Base-by-base conservation (phyloP, 1,139 yeast genomes). In the Pichiaceae sp. region DNA sequence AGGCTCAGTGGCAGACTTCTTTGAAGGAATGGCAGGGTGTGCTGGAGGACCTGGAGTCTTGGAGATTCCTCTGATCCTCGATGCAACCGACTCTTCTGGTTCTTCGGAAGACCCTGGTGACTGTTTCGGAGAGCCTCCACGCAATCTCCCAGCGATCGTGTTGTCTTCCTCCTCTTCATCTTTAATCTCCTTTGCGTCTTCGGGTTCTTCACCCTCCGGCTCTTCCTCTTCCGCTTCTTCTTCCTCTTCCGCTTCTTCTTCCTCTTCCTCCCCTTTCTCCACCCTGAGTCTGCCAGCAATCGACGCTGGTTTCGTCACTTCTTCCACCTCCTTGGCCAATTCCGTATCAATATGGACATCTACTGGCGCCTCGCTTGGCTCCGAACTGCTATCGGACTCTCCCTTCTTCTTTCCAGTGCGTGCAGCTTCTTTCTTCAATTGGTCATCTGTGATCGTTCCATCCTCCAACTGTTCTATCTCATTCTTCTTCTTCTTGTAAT, bases 391-490 rank as follows among this genome's bases (percentile, higher is more conserved):
- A 14, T 20, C 17, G 40, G 40, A 17, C 39, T 41, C 29, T 21
- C 31, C 16, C 24, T 33, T n/a, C 21, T 7, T 15, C 8, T 26
- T 31, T 29, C 41, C 25, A 17, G 31, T 43, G 27, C 42, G 42
- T 5, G 43, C 31, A 35, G 49, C 48, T 34, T 57, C 61, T 18
- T 49, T 43, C n/a, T 43, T 38, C n/a, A 57, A 38, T 8, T 40
- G 41, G 18, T 46, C 42, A 30, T 57, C 60, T 11, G 56, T 54
- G 29, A 56, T 43, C 30, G 48, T 48, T 1, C 59, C 59, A 33
- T 45, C 44, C 36, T 56, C 60, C 12, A 57, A 54, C 38, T 46
- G 38, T 14, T 46, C 45, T 5, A 56, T 55, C 37, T 57, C 59
- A 11, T 33, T 31, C 36, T 47, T 48, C 29, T 47, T 49, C 14